Evolutionary conservation across 139 green algal species (phyloP), one percentile per base, ranked within the genome.

Genomic region (Chlorella sp.): DNA sequence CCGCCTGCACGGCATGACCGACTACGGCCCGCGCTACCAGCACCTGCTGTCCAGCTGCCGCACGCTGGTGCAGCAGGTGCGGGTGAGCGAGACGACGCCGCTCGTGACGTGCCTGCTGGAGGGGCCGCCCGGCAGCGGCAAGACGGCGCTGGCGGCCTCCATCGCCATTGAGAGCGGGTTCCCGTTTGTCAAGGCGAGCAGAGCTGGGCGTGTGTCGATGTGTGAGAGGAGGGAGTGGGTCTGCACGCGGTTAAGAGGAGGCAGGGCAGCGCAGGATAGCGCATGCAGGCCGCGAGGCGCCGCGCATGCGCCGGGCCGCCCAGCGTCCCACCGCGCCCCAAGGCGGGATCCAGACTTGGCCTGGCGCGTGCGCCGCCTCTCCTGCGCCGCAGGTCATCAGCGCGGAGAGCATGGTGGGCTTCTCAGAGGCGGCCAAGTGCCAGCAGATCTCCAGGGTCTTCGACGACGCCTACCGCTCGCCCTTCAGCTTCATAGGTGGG

Each of bases 401-500:
- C 19, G 83, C 91, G 0, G 93, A 98, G 68, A 83, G 55, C 51
- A 95, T 98, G 87, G 89, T 98, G 19, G 96, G 96, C 72, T 95
- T 87, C 71, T 90, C 77, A 3, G 95, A 99, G 83, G 50, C 82
- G 42, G 84, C 90, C 71, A 96, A 96, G 82, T 87, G 83, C 77
- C 76, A 51, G 36, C 36, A 81, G 31, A 94, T 98, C 50, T 83
- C 86, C 51, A 95, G 94, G 73, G 85, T 96, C 17, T 98, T 99
- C 82, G 95, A 99, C 42, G 95, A 99, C 73, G 94, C 95, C 1
- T 96, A 97, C 84, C n/a, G n/a, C n/a, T n/a, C n/a, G n/a, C n/a
- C n/a, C n/a, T n/a, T n/a, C n/a, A n/a, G n/a, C n/a, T n/a, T n/a
- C n/a, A n/a, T 95, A 88, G 63, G 82, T 86, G 63, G 8, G 72